Evolutionary conservation across 768 basidiomycete species (phyloP).

Genomic region (Hericium erinaceus): DNA sequence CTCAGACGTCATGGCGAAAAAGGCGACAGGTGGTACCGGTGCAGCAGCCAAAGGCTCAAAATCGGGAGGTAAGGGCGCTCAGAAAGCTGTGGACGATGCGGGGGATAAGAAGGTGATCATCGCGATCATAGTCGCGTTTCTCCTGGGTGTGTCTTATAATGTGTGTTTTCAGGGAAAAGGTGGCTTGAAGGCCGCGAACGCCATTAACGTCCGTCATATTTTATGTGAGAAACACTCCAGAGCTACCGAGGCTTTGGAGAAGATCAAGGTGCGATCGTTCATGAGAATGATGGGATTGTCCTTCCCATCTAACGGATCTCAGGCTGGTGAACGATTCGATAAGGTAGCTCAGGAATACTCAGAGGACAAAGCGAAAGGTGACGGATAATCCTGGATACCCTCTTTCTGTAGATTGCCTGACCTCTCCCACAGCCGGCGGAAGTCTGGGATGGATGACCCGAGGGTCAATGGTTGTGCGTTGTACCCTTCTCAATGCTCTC

Average conservation of each 20-base stretch:
- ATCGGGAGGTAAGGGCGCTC: background rate
- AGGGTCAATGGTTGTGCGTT: conserved; percentile 72
- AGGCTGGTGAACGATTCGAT: conserved; percentile 77
- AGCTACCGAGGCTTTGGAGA: conserved; percentile 67
- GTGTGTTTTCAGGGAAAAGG: conserved; percentile 58
- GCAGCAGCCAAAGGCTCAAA: conserved; percentile 3
- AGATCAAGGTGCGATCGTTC: conserved; percentile 52
- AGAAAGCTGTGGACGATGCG: conserved; percentile 13
- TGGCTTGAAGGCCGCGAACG: conserved; percentile 65
- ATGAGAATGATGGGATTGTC: background rate
- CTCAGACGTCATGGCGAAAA: conserved; percentile 20
- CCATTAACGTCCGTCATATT: conserved; percentile 81
- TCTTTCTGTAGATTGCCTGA: background rate
- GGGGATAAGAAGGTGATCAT: conserved; percentile 36
- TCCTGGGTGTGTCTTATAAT: too few relatives aligned
- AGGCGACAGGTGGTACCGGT: conserved; percentile 24
- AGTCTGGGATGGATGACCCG: conserved; percentile 82
- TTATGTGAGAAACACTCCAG: conserved; percentile 83
- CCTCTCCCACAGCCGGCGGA: conserved; percentile 51
- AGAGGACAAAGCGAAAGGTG: conserved; percentile 86
- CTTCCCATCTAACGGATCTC: conserved; percentile 9
- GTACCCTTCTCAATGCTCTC: background rate
- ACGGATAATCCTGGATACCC: background rate
- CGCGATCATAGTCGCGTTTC: conserved; percentile 6
- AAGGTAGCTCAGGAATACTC: conserved; percentile 88